phyloP scores from a whole-genome alignment of 2,329 filamentous ascomycete species.

The Exophiala dermatitidis region DNA sequence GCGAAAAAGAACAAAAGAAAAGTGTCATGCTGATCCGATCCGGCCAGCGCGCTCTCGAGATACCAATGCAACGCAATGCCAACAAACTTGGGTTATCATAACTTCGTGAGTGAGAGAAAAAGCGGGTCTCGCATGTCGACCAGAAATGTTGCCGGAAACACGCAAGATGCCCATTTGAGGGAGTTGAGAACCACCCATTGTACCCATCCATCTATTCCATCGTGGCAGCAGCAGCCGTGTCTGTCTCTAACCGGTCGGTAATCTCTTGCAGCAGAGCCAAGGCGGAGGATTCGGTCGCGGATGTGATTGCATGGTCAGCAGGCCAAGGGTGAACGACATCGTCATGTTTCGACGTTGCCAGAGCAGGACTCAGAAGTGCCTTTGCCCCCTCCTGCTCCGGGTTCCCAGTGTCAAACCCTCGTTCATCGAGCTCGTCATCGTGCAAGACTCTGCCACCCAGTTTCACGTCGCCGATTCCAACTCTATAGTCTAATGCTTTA shows the following conservation, averaged over 20 bases:
- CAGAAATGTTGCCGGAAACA: no score
- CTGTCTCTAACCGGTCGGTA: neutral
- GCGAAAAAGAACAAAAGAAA: no score
- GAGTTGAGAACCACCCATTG: no score
- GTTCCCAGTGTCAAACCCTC: constrained; percentile 8
- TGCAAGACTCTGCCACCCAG: constrained; percentile 73
- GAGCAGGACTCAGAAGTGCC: constrained; percentile 22
- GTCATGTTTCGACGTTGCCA: constrained; percentile 16
- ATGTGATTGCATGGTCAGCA: neutral
- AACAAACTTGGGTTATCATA: no score
- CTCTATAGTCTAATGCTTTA: constrained; percentile 76
- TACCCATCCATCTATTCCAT: neutral
- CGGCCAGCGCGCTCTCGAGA: no score
- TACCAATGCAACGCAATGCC: no score
- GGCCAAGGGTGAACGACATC: constrained; percentile 13
- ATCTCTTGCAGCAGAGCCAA: constrained; percentile 2
- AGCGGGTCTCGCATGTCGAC: no score
- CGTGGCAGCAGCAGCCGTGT: neutral
- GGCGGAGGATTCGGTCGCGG: neutral
- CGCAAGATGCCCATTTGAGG: no score
- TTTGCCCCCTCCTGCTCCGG: constrained; percentile 14
- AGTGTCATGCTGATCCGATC: no score
- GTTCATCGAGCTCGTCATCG: constrained; percentile 51
- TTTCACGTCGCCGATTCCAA: constrained; percentile 70
- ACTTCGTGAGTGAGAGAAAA: no score